Evolutionary conservation across 495 filamentous ascomycete genomes (phyloP).

Genomic region (Monascus purpureus): DNA sequence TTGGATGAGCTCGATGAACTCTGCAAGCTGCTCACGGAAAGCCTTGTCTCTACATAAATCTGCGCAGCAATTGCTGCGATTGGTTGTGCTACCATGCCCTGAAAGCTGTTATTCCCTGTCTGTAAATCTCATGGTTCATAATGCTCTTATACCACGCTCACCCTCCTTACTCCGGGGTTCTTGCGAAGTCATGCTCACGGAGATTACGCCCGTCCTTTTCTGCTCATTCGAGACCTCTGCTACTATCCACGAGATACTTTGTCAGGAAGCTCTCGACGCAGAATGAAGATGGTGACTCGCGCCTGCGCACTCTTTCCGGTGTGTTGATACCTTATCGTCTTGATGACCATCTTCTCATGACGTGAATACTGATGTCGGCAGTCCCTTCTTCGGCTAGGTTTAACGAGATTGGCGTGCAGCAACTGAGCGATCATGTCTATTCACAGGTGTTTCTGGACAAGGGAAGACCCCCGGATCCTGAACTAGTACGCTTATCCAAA

Average conservation of each 20-base stretch:
- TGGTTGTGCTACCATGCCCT: conserved; percentile 12
- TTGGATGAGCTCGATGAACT: no score
- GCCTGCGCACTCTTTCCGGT: conserved; percentile 24
- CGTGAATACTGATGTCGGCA: conserved; percentile 17
- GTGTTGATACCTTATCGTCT: conserved; percentile 1
- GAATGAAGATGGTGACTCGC: conserved; percentile 7
- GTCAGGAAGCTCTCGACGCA: conserved; percentile 15
- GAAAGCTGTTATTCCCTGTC: conserved; percentile 1
- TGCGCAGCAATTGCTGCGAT: conserved; percentile 8
- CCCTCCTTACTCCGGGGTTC: conserved; percentile 23
- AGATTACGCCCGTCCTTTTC: conserved; percentile 12
- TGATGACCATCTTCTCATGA: conserved; percentile 1
- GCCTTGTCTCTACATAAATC: no score
- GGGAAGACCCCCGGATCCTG: conserved; percentile 40
- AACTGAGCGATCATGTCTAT: conserved; percentile 70
- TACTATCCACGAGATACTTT: conserved; percentile 9
- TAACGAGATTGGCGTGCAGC: conserved; percentile 91
- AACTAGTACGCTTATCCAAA: conserved; percentile 63
- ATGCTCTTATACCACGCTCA: conserved; percentile 18
- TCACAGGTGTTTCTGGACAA: conserved; percentile 65
- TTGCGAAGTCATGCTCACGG: conserved; percentile 15
- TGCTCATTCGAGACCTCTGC: conserved; percentile 8
- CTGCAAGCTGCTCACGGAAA: no score
- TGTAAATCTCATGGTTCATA: conserved; percentile 5
- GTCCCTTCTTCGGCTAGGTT: conserved; percentile 51